Evolutionary conservation across 352 stramenopile species (phyloP), one percentile per base, ranked within the genome.

Genomic region (Peronosclerospora sorghi): DNA sequence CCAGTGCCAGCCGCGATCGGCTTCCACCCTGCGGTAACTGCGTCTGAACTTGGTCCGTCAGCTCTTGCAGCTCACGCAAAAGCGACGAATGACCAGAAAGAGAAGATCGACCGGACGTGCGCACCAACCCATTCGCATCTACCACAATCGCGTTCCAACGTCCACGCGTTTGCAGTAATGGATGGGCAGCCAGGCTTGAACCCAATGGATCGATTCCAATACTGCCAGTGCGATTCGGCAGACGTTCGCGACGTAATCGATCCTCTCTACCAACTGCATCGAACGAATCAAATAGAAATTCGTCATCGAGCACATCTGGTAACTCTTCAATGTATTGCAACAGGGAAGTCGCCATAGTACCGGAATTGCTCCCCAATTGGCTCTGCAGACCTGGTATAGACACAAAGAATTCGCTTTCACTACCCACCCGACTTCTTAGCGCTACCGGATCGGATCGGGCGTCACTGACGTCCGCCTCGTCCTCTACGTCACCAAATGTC

Each of bases 11-110:
- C 6, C 67, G 69, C 39, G 40, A 66, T 45, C 38, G 49, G 21
- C 34, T 56, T 9, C 59, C 56, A 32, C 35, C 43, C 20, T 62
- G 35, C 8, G 71, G 64, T 4, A 84, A 21, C 35, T 88, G 76
- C 18, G 52, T 84, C 41, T 89, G 77, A 20, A 86, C 77, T 40
- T 89, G 77, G 8, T 85, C 71, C 0, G 75, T 82, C 30, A 86
- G 36, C 32, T 84, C 77, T 48, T 86, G 71, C 6, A 89, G 52
- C 41, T 89, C 77, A 12, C 72, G 72, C 40, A 89, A 61, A 17
- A 89, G 59, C 4, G 76, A 81, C 1, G 76, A 82, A 42, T 84
- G 74, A 7, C 74, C 70, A 26, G 77, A 68, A 4, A 89, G 38
- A 0, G 70, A 60, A 26, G 78, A 30, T 6, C 73, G 63, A 15